Percentiles rank a stretch among this genome's conserved stretches.
Evolutionary conservation across 176 grass and related monocot genomes (phyloP).

Genomic region (Paspalum notatum): DNA sequence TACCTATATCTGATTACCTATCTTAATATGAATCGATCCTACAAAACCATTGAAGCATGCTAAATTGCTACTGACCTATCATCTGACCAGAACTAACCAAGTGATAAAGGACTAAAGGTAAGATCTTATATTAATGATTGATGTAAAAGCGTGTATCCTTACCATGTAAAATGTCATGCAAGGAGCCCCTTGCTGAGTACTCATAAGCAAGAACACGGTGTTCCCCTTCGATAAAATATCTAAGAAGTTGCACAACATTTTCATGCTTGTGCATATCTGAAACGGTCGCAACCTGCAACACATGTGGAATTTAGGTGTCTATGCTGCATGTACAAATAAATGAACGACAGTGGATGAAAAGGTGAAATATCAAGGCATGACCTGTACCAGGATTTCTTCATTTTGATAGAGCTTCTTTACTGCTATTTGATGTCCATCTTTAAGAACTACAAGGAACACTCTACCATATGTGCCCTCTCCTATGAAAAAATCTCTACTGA

Average conservation of each 20-base stretch:
- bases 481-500: slow-evolving; percentile 40
- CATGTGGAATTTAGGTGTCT: neutral
- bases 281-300: slow-evolving; percentile 40
- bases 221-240: slow-evolving; percentile 46
- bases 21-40: no score
- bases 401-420: slow-evolving; percentile 52
- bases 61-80: no score
- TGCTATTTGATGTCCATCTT: slow-evolving; percentile 34
- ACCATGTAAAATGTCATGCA: neutral
- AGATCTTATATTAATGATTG: no score
- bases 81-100: no score
- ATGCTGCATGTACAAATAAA: neutral
- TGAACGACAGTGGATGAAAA: neutral
- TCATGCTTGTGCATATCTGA: slow-evolving; percentile 44
- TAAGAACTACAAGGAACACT: slow-evolving; percentile 46
- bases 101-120: no score
- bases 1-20: no score
- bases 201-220: slow-evolving; percentile 55
- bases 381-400: slow-evolving; percentile 50
- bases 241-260: slow-evolving; percentile 52
- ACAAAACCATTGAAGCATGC: no score
- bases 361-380: neutral
- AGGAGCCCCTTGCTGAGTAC: slow-evolving; percentile 43
- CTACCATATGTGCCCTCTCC: slow-evolving; percentile 38
- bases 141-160: no score